Base-by-base conservation (phyloP, 306 rosid species). In the Cucumis cinereus region DNA sequence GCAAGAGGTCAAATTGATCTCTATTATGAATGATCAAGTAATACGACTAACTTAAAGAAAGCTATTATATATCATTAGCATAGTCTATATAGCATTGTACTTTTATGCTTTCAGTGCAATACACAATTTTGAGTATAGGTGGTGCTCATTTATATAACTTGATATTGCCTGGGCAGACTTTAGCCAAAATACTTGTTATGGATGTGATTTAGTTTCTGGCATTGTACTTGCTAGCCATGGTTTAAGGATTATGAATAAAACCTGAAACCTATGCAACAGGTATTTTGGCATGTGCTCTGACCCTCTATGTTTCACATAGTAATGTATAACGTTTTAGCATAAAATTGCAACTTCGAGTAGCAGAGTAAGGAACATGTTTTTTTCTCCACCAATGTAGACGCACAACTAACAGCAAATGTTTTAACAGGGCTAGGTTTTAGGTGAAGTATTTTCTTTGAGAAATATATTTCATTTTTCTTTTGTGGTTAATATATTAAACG, bases 21-120 rank as follows among this genome's bases (percentile, higher is more conserved):
- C 86, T 38, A 74, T 92, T 82, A 85, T 95, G 90, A 95, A 85
- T 76, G 87, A 80, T 83, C 99, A 95, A 82, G 99, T 95, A 92
- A 84, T 81, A 81, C 79, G 55, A 81, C 60, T 79, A 81, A 74
- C 68, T 80, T 81, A 38, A 75, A 66, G 22, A 50, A 49, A 72
- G 22, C 45, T 26, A 72, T 16, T 50, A 11, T 28, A 72, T 49
- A 72, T 17, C 45, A 28, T 49, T 28, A 50, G 26, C 7, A 16
- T 72, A 72, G 5, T 72, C n/a, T 49, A 28, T 28, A 13, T 33
- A 26, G 60, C 43, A 16, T 10, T 19, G 26, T 11, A 14, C 53
- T 3, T 45, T 24, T 45, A 15, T 24, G 24, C 24, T 45, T 70
- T 16, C 50, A 45, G 23, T 22, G 53, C 30, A 69, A 23, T 45